Evolutionary conservation across 164 flowering plant species (phyloP).

Genomic region (Stephania japonica): DNA sequence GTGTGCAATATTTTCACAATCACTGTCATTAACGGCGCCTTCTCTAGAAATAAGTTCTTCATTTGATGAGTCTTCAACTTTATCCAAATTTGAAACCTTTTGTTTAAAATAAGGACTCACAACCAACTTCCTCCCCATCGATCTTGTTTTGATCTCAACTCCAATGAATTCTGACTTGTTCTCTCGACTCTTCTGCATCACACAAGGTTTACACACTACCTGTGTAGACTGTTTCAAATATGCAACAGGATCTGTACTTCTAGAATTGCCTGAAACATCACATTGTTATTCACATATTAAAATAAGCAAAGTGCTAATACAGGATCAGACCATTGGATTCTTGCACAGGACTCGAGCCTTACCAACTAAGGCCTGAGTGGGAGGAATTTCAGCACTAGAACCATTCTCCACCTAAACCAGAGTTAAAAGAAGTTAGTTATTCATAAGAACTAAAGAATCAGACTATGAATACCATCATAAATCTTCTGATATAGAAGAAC

Average conservation of each 20-base stretch:
- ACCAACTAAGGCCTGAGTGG: conserved; percentile 28
- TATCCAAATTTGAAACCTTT: conserved; percentile 25
- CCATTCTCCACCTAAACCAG: conserved; percentile 33
- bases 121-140: conserved; percentile 25
- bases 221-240: conserved; percentile 21
- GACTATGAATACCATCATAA: not conserved
- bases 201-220: conserved; percentile 35
- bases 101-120: conserved; percentile 55
- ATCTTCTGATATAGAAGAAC: not conserved
- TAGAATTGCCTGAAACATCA: conserved; percentile 10
- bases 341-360: conserved; percentile 11
- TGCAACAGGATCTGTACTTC: conserved; percentile 19
- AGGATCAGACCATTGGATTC: conserved; percentile 6
- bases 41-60: conserved; percentile 20
- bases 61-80: conserved; percentile 20
- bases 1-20: conserved; percentile 10
- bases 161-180: conserved; percentile 14
- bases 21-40: conserved; percentile 6
- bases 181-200: conserved; percentile 29
- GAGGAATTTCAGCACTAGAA: conserved; percentile 12
- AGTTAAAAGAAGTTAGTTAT: not conserved
- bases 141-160: conserved; percentile 25
- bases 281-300: conserved; percentile 10
- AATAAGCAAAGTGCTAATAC: not conserved
- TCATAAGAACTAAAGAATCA: not conserved